Conservation (phyloP, 2,329 filamentous ascomycete genomes). For the Phyllosticta ampelicida region DNA sequence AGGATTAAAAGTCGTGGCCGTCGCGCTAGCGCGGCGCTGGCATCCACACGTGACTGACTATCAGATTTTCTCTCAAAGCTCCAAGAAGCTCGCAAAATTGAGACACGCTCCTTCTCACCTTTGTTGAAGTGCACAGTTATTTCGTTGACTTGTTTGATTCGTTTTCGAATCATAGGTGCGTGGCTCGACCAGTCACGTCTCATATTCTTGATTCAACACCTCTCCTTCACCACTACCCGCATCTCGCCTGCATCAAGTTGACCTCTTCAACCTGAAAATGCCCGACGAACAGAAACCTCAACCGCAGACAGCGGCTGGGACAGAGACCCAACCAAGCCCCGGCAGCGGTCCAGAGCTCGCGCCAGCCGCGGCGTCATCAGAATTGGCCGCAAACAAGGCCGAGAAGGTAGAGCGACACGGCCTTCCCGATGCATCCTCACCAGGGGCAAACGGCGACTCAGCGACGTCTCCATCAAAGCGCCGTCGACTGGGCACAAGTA, state of each 20-base stretch:
- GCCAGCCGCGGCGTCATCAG: slow-evolving; percentile 19
- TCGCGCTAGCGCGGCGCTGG: not conserved
- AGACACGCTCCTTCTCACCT: not conserved
- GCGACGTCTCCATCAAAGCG: slow-evolving; percentile 21
- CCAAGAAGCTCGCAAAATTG: not conserved
- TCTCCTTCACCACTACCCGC: not conserved
- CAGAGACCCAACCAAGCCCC: not conserved
- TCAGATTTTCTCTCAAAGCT: slow-evolving; percentile 2
- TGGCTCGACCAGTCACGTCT: not conserved
- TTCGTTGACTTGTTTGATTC: not conserved
- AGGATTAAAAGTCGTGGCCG: not conserved
- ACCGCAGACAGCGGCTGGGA: not conserved
- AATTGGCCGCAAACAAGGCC: slow-evolving; percentile 29
- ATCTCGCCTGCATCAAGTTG: not conserved
- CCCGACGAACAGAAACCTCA: slow-evolving; percentile 1
- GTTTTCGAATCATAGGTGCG: not conserved
- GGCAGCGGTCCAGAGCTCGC: not conserved
- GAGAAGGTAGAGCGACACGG: slow-evolving; percentile 30
- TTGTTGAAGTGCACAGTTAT: not conserved
- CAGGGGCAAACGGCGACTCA: slow-evolving; percentile 19
- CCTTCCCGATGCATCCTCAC: slow-evolving; percentile 11
- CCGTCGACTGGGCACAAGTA: slow-evolving; percentile 6
- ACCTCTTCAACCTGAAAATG: not conserved
- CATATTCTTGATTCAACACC: not conserved
- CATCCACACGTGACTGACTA: slow-evolving; percentile 5